Base-by-base conservation (phyloP, 495 filamentous ascomycete species). In the Xylaria palmicola region DNA sequence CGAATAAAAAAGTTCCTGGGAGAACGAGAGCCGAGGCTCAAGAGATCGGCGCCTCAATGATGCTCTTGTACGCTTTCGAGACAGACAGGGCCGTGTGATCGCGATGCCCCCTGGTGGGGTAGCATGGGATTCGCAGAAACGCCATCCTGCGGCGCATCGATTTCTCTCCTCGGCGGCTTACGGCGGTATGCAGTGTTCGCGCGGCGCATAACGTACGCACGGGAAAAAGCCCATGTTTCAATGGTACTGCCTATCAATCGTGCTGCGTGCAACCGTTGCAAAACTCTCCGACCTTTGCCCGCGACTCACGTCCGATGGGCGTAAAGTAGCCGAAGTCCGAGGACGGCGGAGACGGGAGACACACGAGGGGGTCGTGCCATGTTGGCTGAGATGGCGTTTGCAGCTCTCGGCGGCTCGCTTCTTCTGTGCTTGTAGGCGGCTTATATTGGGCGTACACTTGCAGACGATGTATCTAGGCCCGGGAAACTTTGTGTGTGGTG, bases 101-200 rank as follows among this genome's bases (percentile, higher is more conserved):
- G 1, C 6, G 40, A 32, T 49, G 27, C 10, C 13, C 7, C n/a
- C 19, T 19, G 19, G 15, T 19, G 17, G 41, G 55, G 44, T 12
- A 37, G 55, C 32, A 58, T 58, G 55, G 55, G 41, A 58, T 58
- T 58, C 43, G 43, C 55, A 49, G 49, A 49, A 58, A 58, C 41
- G 37, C 55, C 55, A 58, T 58, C 39, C 27, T 36, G 32, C 27
- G 37, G 39, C 43, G 37, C 20, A 48, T 58, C 55, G 55, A 49
- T 13, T 26, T 58, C 15, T 58, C 7, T 19, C 49, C 37, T 22
- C 4, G 26, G 30, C 9, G 40, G 34, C 26, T 19, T 32, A 47
- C 17, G 39, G 54, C 34, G 17, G 30, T 29, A 44, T 45, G 54
- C 51, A 13, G 51, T 26, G 22, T 6, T 7, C 22, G 51, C 36